Conservation (phyloP, 1,139 yeast species). For the Hyphopichia fennica region DNA sequence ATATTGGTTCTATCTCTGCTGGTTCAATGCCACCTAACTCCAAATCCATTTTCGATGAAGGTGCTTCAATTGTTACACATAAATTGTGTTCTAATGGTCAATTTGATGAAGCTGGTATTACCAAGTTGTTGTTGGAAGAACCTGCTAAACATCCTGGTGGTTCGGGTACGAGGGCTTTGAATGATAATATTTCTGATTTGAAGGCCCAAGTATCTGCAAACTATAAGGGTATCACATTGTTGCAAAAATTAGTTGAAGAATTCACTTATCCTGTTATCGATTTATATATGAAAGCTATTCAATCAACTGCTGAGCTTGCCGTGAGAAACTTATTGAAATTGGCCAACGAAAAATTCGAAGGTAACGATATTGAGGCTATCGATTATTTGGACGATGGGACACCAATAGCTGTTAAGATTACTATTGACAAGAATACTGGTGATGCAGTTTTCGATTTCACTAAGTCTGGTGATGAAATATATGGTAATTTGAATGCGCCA, state of each 20-base stretch:
- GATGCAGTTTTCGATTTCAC: conserved; percentile 43
- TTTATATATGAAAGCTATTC: conserved; percentile 45
- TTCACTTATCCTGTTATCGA: conserved; percentile 35
- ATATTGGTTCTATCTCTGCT: conserved; percentile 46
- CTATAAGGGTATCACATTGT: conserved; percentile 38
- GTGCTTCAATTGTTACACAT: conserved; percentile 43
- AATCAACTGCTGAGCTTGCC: conserved; percentile 42
- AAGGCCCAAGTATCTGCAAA: conserved; percentile 48
- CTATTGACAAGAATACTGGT: conserved; percentile 35
- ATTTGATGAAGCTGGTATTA: conserved; percentile 44
- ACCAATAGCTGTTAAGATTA: conserved; percentile 35
- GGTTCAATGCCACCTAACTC: conserved; percentile 51
- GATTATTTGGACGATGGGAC: conserved; percentile 50
- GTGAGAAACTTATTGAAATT: conserved; percentile 38
- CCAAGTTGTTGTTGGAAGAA: conserved; percentile 35
- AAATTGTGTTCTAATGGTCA: conserved; percentile 36
- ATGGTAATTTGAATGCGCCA: conserved; percentile 47
- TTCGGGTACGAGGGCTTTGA: conserved; percentile 42
- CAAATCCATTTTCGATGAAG: conserved; percentile 44
- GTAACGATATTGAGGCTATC: conserved; percentile 31
- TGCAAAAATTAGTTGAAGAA: conserved; percentile 30
- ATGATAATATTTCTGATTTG: conserved; percentile 43
- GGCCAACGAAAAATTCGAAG: conserved; percentile 37
- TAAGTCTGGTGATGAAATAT: conserved; percentile 43
- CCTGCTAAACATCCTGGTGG: conserved; percentile 50